A percentile compares a stretch with the other conserved stretches of the same genome.
Conservation (phyloP, 1,284 basidiomycete genomes). For the Ustilago cynodontis region DNA sequence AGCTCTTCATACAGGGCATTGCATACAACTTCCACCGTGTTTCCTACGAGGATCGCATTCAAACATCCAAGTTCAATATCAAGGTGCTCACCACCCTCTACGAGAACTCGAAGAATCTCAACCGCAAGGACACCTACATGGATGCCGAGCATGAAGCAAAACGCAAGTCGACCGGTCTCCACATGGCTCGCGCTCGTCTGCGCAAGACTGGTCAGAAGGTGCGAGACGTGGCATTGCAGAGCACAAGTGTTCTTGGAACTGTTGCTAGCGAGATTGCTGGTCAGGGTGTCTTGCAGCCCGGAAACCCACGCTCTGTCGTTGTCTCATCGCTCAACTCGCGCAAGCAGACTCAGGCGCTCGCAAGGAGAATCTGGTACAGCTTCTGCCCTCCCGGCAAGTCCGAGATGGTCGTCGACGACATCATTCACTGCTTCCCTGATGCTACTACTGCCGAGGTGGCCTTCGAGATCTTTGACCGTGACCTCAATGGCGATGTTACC, state of each 20-base stretch:
- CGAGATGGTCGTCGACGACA: slow-evolving; percentile 77
- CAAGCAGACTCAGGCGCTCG: slow-evolving; percentile 87
- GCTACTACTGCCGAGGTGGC: slow-evolving; percentile 69
- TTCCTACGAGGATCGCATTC: slow-evolving; percentile 87
- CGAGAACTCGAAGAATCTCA: slow-evolving; percentile 75
- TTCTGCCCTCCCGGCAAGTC: slow-evolving; percentile 74
- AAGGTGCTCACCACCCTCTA: slow-evolving; percentile 82
- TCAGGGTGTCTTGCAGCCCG: slow-evolving; percentile 75
- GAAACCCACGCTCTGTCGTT: slow-evolving; percentile 70
- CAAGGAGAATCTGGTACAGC: slow-evolving; percentile 87
- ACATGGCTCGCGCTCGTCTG: slow-evolving; percentile 29
- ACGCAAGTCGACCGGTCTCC: slow-evolving; percentile 45
- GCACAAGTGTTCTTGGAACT: slow-evolving; percentile 69
- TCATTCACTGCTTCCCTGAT: slow-evolving; percentile 78
- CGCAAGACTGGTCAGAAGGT: slow-evolving; percentile 49
- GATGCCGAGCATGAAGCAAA: slow-evolving; percentile 51
- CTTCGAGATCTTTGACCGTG: slow-evolving; percentile 85
- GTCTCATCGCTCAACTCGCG: slow-evolving; percentile 49
- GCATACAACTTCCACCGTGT: slow-evolving; percentile 83
- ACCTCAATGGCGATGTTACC: slow-evolving; percentile 82
- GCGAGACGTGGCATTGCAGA: slow-evolving; percentile 71
- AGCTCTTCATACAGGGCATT: slow-evolving; percentile 82
- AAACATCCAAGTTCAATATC: slow-evolving; percentile 84
- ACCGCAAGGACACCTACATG: slow-evolving; percentile 50
- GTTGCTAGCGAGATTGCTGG: slow-evolving; percentile 75